Percentiles rank a stretch among this genome's conserved stretches.
These are phyloP conservation scores for Thalassiosira delicatula DNA, from an alignment of 352 stramenopile species.

Conservation along the genomic window DNA sequence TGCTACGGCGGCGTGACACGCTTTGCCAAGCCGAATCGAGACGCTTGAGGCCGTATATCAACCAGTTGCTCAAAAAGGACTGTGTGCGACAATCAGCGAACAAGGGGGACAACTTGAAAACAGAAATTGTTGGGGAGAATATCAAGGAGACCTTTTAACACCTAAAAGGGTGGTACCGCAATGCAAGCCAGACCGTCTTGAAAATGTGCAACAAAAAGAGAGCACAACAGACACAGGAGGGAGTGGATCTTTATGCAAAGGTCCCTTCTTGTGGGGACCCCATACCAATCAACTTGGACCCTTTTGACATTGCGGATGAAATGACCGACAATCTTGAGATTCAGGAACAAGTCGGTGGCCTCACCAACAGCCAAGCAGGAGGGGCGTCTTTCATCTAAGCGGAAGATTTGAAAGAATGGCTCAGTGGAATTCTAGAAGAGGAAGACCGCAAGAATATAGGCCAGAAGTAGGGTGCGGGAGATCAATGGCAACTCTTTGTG, in stretches of 20 bases:
- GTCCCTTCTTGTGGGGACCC: neutral
- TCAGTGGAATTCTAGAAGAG: neutral
- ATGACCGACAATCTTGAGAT: neutral
- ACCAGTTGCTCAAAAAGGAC: too few relatives aligned
- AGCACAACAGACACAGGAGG: neutral
- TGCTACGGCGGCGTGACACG: too few relatives aligned
- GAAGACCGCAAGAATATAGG: neutral
- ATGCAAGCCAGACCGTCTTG: too few relatives aligned
- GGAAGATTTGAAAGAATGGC: neutral
- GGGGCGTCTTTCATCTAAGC: neutral
- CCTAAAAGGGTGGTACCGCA: too few relatives aligned
- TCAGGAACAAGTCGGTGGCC: neutral
- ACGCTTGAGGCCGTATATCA: too few relatives aligned
- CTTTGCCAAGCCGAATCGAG: too few relatives aligned
- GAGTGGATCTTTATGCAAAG: slow-evolving; percentile 1
- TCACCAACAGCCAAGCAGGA: neutral
- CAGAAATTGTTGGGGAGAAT: too few relatives aligned
- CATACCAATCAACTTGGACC: neutral
- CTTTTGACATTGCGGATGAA: neutral
- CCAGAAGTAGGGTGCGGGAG: neutral
- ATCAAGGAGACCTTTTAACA: too few relatives aligned
- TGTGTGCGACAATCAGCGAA: too few relatives aligned
- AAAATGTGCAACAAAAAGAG: too few relatives aligned
- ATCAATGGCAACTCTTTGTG: neutral
- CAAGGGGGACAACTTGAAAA: too few relatives aligned